Evolutionary conservation across 1,284 basidiomycete species (phyloP).

Genomic region (Fomes fomentarius): DNA sequence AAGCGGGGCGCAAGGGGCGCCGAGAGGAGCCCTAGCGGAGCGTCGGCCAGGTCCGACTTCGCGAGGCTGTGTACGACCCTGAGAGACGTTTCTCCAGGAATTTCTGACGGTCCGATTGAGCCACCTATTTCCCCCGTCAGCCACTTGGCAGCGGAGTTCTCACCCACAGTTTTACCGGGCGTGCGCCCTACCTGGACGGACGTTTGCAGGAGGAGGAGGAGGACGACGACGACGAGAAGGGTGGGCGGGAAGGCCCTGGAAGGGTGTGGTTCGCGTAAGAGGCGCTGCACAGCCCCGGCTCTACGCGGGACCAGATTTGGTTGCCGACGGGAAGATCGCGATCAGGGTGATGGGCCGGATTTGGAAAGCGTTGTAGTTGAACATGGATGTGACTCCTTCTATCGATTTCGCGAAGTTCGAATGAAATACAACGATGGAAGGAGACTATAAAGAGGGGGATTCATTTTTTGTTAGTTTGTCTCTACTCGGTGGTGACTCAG

Average conservation of each 20-base stretch:
- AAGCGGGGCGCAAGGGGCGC: background rate
- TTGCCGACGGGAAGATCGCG: slow-evolving; percentile 5
- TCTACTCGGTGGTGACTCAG: too few species aligned
- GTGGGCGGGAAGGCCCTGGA: background rate
- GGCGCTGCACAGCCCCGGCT: slow-evolving; percentile 16
- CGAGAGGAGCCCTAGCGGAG: slow-evolving; percentile 1
- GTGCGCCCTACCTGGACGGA: background rate
- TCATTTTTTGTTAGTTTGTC: too few species aligned
- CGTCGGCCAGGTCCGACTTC: slow-evolving; percentile 5
- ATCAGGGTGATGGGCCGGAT: slow-evolving; percentile 3
- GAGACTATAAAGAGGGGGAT: too few species aligned
- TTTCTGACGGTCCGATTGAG: slow-evolving; percentile 20
- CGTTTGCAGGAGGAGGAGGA: background rate
- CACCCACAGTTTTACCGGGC: background rate
- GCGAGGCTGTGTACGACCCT: slow-evolving; percentile 19
- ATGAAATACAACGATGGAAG: too few species aligned
- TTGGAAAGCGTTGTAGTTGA: slow-evolving; percentile 16
- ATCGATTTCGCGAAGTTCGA: too few species aligned
- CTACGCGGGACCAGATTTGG: background rate
- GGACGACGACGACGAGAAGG: background rate
- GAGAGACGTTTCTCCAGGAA: slow-evolving; percentile 11
- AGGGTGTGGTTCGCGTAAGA: slow-evolving; percentile 3
- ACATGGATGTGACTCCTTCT: background rate
- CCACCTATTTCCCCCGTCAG: background rate
- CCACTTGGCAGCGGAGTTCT: slow-evolving; percentile 7